Conservation (phyloP, 768 basidiomycete species). For the Amanita pallidorosea region DNA sequence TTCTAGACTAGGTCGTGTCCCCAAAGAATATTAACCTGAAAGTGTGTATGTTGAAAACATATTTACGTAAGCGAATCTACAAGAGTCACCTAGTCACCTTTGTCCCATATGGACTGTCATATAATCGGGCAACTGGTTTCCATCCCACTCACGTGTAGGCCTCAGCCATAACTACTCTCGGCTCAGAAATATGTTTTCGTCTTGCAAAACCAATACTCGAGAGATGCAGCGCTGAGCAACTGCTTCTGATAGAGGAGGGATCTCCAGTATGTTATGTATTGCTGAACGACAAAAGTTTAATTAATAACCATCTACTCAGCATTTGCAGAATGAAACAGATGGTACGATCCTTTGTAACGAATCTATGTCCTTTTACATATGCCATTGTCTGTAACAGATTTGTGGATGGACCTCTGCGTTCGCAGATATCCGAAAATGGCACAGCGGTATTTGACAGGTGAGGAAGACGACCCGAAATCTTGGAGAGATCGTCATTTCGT, state of each 20-base stretch:
- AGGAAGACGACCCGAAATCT: slow-evolving; percentile 37
- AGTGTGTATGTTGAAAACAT: no score
- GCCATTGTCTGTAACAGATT: slow-evolving; percentile 29
- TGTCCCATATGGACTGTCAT: no score
- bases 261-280: slow-evolving; percentile 47
- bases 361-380: not conserved
- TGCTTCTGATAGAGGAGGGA: slow-evolving; percentile 54
- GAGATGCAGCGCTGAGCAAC: slow-evolving; percentile 59
- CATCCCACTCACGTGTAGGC: not conserved
- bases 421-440: slow-evolving; percentile 44
- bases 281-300: not conserved
- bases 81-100: no score
- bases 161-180: slow-evolving; percentile 54
- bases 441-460: slow-evolving; percentile 31
- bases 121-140: slow-evolving; percentile 3
- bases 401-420: slow-evolving; percentile 62
- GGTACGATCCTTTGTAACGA: slow-evolving; percentile 23
- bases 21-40: no score
- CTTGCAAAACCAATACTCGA: slow-evolving; percentile 68
- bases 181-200: slow-evolving; percentile 48
- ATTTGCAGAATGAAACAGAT: slow-evolving; percentile 43
- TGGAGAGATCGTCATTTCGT: slow-evolving; percentile 68
- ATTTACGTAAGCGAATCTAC: no score
- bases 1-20: no score
- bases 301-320: slow-evolving; percentile 22